Evolutionary conservation across 768 basidiomycete genomes (phyloP), one percentile per base, ranked within the genome.

Genomic region (Suillus lakei): DNA sequence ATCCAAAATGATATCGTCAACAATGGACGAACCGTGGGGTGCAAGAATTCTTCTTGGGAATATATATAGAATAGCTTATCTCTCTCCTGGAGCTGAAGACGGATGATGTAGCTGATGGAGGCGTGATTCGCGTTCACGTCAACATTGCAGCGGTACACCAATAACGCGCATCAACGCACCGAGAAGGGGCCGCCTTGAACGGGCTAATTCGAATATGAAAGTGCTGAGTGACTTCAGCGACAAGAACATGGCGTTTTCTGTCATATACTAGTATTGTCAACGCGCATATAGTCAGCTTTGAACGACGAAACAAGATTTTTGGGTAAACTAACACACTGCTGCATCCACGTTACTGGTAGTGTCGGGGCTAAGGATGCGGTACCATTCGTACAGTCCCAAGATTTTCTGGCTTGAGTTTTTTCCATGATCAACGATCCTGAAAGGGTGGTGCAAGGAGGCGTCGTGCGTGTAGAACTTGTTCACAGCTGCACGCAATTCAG

Each of bases 341-440:
- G 71, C 77, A n/a, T 81, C 77, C 5, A 85, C 77, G n/a, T 76
- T 67, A 23, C 84, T 70, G 21, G 81, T 76, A 34, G 84, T 78
- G 16, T 70, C 69, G 1, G 88, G 87, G 12, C 86, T 87, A 70
- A 90, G 70, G 28, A 88, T 77, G 46, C 87, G 84, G 71, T 88
- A 87, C 85, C 86, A 88, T 86, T 88, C 86, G 68, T 84, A 87
- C 28, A 90, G 81, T 8, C 81, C 83, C 30, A 88, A 76, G 15
- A 89, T 75, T 9, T 73, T 73, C 5, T 85, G 82, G 59, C 87
- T 80, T 16, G 87, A 88, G 59, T 80, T 78, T 15, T 79, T 76
- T 0, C 76, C 80, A 5, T 83, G 74, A 3, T 71, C 62, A 16
- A 90, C 83, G 48, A 76, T 72, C 74, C 82, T 86, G 21, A 88